Evolutionary conservation across 1,139 yeast genomes (phyloP), one percentile per base, ranked within the genome.

Genomic region (Arxiozyma bovina): DNA sequence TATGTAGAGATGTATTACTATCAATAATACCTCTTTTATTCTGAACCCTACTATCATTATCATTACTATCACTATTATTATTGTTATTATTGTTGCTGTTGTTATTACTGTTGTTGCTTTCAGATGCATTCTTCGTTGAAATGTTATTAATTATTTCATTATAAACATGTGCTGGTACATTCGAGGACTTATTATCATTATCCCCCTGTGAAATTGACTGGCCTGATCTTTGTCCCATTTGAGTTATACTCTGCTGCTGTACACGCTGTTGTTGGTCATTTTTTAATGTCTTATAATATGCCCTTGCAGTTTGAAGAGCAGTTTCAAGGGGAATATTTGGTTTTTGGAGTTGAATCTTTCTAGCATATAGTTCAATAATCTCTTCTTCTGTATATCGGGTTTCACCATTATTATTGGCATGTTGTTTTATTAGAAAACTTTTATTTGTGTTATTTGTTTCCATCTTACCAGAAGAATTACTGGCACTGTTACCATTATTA

Each of bases 271-370:
- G 50, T 34, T 55, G 60, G 22, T 59, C 60, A 44, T 52, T 58
- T 43, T 57, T 60, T 9, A 58, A 44, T 12, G 54, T 50, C 49
- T 57, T 61, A 42, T 63, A 64, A 53, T 68, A 67, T 30, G 60
- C 64, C 54, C 68, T 67, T 2, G 71, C 70, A 8, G 71, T 70
- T 48, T 64, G 67, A 50, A 67, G 53, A 1, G 71, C 71, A 12
- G 63, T 60, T 43, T 66, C 70, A 9, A 64, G 64, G 1, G 70
- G 55, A 21, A 68, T 52, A 45, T 62, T 66, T 4, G 71, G 70
- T 45, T 67, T 67, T 50, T 67, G 69, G 6, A 59, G 58, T 53
- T 67, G 51, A 34, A 67, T 63, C 53, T 66, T 68, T 38, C 61
- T 60, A 4, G 68, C 63, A 50, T 68, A 69, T 18, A 63, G 59